Conservation (phyloP, 768 basidiomycete genomes). For the Podaxis sp. region DNA sequence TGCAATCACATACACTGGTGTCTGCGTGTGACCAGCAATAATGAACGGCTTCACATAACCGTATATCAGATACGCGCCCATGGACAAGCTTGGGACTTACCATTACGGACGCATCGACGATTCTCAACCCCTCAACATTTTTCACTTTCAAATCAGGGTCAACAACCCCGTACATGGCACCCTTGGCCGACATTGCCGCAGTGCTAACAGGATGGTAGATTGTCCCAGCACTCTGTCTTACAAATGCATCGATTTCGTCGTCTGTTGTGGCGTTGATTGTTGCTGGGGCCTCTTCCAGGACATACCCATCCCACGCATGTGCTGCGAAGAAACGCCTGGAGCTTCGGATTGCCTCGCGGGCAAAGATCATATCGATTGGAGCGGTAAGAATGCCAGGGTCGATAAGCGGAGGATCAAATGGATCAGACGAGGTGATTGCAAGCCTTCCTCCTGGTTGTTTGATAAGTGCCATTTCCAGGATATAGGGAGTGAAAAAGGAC, state of each 20-base stretch:
- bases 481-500: neutral
- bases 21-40: slow-evolving; percentile 27
- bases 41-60: slow-evolving; percentile 19
- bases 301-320: slow-evolving; percentile 9
- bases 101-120: slow-evolving; percentile 19
- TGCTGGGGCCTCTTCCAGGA: neutral
- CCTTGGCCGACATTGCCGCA: slow-evolving; percentile 14
- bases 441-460: slow-evolving; percentile 10
- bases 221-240: neutral
- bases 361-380: slow-evolving; percentile 21
- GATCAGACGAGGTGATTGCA: slow-evolving; percentile 16
- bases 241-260: slow-evolving; percentile 7
- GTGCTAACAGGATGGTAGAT: slow-evolving; percentile 13
- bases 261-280: neutral
- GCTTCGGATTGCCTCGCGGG: slow-evolving; percentile 17
- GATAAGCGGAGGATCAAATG: slow-evolving; percentile 16
- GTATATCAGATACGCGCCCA: no score
- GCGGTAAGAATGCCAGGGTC: slow-evolving; percentile 11
- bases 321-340: slow-evolving; percentile 9
- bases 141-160: slow-evolving; percentile 18
- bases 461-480: neutral
- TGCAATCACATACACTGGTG: slow-evolving; percentile 27
- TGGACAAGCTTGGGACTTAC: neutral
- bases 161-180: slow-evolving; percentile 14
- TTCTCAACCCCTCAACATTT: slow-evolving; percentile 13